phyloP scores from a whole-genome alignment of 2,329 filamentous ascomycete genomes.

The Remersonia thermophila region DNA sequence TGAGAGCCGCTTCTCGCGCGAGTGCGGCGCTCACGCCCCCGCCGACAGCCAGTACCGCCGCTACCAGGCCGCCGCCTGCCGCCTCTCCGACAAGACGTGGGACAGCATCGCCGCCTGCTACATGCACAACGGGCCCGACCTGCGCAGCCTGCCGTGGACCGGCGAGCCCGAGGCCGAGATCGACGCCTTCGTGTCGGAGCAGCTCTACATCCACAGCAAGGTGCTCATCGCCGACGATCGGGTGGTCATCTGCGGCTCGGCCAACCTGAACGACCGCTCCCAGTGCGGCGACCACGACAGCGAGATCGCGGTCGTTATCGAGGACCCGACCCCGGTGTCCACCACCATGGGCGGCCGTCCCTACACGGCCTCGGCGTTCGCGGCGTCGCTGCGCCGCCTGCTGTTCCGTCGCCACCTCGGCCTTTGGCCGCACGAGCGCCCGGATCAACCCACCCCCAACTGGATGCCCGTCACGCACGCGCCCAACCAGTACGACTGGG shows the following conservation, averaged over 20 bases:
- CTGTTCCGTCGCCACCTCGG: slow-evolving; percentile 90
- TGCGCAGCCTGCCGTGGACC: slow-evolving; percentile 46
- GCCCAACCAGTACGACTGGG: slow-evolving; percentile 62
- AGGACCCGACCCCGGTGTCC: slow-evolving; percentile 60
- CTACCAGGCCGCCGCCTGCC: slow-evolving; percentile 59
- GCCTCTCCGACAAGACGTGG: slow-evolving; percentile 45
- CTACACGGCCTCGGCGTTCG: slow-evolving; percentile 63
- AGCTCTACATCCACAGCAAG: slow-evolving; percentile 54
- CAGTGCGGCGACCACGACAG: slow-evolving; percentile 77
- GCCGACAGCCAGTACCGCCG: slow-evolving; percentile 41
- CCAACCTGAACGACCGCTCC: slow-evolving; percentile 49
- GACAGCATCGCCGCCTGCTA: slow-evolving; percentile 71
- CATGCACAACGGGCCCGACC: slow-evolving; percentile 64
- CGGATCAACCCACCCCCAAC: slow-evolving; percentile 57
- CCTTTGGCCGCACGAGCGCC: slow-evolving; percentile 60
- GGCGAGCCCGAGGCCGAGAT: slow-evolving; percentile 45
- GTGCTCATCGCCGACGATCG: slow-evolving; percentile 72
- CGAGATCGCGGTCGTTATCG: slow-evolving; percentile 81
- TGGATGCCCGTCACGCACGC: slow-evolving; percentile 60
- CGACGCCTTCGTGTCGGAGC: slow-evolving; percentile 49
- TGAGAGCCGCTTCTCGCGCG: slow-evolving; percentile 37
- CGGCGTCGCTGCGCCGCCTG: slow-evolving; percentile 67
- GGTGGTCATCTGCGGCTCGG: slow-evolving; percentile 66
- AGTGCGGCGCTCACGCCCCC: slow-evolving; percentile 12
- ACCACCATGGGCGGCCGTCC: slow-evolving; percentile 61